These are phyloP conservation scores for Cyclanthera cordifolia DNA, from an alignment of 306 rosid species.

Conservation along the genomic window DNA sequence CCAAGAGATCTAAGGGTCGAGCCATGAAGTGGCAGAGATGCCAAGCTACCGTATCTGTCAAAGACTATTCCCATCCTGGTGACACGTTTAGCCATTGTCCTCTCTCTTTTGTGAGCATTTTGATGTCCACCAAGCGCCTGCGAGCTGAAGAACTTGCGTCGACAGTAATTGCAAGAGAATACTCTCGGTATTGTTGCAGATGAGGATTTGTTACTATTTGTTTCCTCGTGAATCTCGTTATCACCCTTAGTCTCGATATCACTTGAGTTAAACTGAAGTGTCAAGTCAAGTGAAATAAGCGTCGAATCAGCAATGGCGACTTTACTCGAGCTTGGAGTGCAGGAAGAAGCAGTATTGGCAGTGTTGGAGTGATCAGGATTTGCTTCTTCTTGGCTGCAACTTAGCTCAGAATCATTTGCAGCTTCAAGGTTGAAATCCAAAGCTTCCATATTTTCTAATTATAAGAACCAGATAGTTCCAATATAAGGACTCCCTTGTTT, in stretches of 20 bases:
- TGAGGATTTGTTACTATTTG: conserved; percentile 23
- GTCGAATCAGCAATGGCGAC: conserved; percentile 21
- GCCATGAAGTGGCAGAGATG: conserved; percentile 79
- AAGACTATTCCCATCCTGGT: conserved; percentile 64
- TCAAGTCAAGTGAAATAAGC: conserved; percentile 46
- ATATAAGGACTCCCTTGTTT: neutral
- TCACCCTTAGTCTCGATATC: conserved; percentile 35
- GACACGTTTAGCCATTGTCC: conserved; percentile 81
- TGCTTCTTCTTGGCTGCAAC: conserved; percentile 42
- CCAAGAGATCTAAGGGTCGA: conserved; percentile 71
- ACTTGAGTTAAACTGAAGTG: conserved; percentile 41
- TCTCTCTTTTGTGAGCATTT: conserved; percentile 85
- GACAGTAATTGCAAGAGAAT: conserved; percentile 86
- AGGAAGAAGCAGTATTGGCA: conserved; percentile 31
- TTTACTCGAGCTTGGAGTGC: conserved; percentile 29
- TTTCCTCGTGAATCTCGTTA: conserved; percentile 30
- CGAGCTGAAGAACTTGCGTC: conserved; percentile 78
- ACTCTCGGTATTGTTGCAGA: conserved; percentile 40
- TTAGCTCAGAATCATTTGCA: conserved; percentile 32
- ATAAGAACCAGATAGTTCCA: neutral
- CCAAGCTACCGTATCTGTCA: conserved; percentile 53
- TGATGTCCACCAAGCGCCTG: conserved; percentile 95
- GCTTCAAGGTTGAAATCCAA: conserved; percentile 51
- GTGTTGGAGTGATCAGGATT: conserved; percentile 41
- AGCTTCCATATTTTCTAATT: conserved; percentile 39